phyloP scores from a whole-genome alignment of 2,329 filamentous ascomycete species.

The Penicillium sp. region DNA sequence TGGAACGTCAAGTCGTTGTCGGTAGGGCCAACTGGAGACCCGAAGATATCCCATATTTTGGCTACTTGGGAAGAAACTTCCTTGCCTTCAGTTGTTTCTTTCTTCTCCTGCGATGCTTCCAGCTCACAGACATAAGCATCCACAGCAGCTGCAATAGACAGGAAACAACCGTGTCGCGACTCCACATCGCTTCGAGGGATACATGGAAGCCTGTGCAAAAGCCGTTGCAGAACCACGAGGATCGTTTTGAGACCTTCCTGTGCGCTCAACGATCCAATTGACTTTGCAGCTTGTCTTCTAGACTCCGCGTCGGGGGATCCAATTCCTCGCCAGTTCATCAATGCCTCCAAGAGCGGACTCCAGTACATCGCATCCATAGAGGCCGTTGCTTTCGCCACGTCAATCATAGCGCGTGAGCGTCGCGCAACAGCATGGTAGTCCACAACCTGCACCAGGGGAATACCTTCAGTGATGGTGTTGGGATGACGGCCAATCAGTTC shows the following conservation, averaged over 20 bases:
- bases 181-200: conserved; percentile 40
- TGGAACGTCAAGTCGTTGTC: conserved; percentile 39
- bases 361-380: conserved; percentile 62
- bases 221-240: conserved; percentile 28
- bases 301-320: conserved; percentile 70
- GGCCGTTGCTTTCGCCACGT: conserved; percentile 67
- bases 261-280: conserved; percentile 54
- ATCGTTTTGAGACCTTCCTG: conserved; percentile 32
- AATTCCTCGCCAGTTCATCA: conserved; percentile 84
- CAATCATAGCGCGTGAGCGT: conserved; percentile 72
- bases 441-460: conserved; percentile 77
- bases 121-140: conserved; percentile 29
- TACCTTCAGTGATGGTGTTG: conserved; percentile 74
- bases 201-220: conserved; percentile 33
- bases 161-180: conserved; percentile 42
- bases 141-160: conserved; percentile 38
- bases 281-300: conserved; percentile 64
- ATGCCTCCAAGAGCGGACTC: conserved; percentile 61
- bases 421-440: conserved; percentile 92
- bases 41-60: conserved; percentile 38
- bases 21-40: conserved; percentile 29
- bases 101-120: conserved; percentile 12
- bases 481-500: conserved; percentile 92
- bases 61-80: conserved; percentile 28
- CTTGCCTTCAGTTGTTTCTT: conserved; percentile 21